Percentiles rank a stretch among this genome's conserved stretches.
phyloP scores from a whole-genome alignment of 2,329 filamentous ascomycete species.

The Apiospora rasikravindrae region DNA sequence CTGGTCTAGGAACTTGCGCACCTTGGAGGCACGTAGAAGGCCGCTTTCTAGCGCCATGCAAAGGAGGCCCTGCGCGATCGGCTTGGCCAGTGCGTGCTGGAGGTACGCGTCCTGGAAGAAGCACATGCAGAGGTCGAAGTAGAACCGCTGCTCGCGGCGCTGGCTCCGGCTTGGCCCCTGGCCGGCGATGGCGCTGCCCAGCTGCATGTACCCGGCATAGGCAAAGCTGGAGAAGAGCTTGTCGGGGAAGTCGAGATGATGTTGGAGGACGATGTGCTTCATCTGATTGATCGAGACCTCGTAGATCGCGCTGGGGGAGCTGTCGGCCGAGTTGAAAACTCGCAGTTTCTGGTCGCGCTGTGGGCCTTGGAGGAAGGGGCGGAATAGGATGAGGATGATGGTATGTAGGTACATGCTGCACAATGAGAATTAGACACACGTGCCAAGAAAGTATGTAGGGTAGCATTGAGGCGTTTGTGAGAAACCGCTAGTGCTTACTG shows the following conservation, averaged over 20 bases:
- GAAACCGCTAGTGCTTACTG: not conserved
- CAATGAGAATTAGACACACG: not conserved
- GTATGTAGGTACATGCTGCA: slow-evolving; percentile 5
- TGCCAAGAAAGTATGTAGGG: no score
- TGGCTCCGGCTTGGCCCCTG: no score
- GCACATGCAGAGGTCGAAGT: not conserved
- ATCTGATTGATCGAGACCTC: slow-evolving; percentile 9
- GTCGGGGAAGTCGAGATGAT: not conserved
- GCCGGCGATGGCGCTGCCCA: not conserved
- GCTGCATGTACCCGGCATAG: not conserved
- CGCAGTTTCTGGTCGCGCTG: not conserved
- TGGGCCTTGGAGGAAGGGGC: not conserved
- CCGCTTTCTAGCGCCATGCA: not conserved
- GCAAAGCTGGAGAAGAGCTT: not conserved
- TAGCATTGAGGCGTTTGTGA: not conserved
- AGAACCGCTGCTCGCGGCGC: not conserved
- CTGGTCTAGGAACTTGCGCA: not conserved
- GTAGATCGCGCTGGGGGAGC: not conserved
- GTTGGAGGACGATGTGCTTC: slow-evolving; percentile 3
- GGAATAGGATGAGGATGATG: not conserved
- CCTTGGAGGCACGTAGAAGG: not conserved
- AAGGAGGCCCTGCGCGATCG: not conserved
- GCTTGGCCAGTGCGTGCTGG: not conserved
- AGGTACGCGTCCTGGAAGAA: not conserved
- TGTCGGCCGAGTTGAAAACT: not conserved